These are phyloP conservation scores for Kwoniella bestiolae DNA, from an alignment of 768 basidiomycete genomes.

Conservation along the genomic window DNA sequence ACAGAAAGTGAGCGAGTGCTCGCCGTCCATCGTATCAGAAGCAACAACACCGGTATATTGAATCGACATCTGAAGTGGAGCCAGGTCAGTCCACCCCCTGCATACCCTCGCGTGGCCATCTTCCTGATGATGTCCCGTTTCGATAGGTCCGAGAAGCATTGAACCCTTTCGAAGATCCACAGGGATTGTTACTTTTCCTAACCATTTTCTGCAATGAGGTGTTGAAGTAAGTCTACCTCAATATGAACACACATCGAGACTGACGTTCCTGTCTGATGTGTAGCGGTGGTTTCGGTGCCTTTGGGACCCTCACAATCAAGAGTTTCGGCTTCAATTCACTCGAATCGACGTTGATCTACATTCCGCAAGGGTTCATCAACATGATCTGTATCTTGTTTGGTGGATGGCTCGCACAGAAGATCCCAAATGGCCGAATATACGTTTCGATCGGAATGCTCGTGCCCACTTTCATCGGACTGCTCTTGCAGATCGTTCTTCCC, in stretches of 20 bases:
- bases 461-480: slow-evolving; percentile 6
- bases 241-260: too few species aligned
- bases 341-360: slow-evolving; percentile 3
- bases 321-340: slow-evolving; percentile 5
- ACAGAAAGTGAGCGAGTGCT: slow-evolving; percentile 1
- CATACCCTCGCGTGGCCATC: too few species aligned
- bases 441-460: slow-evolving; percentile 6
- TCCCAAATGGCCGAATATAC: slow-evolving; percentile 4
- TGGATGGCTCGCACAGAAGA: slow-evolving; percentile 7
- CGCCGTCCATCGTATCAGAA: slow-evolving; percentile 4
- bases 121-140: too few species aligned
- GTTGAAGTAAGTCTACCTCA: background rate
- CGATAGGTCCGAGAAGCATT: slow-evolving; percentile 6
- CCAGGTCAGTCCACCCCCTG: background rate
- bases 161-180: slow-evolving; percentile 7
- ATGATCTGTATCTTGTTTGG: slow-evolving; percentile 3
- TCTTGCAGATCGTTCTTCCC: slow-evolving; percentile 5
- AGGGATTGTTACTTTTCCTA: background rate
- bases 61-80: slow-evolving; percentile 6
- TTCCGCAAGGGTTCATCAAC: slow-evolving; percentile 14
- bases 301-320: slow-evolving; percentile 7
- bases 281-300: slow-evolving; percentile 10
- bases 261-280: too few species aligned
- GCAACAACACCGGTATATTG: slow-evolving; percentile 7
- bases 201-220: slow-evolving; percentile 9